Percentiles rank a stretch among this genome's conserved stretches.
These are phyloP conservation scores for Musa schizocarpa DNA, from an alignment of 176 grass and related monocot species.

Conservation along the genomic window DNA sequence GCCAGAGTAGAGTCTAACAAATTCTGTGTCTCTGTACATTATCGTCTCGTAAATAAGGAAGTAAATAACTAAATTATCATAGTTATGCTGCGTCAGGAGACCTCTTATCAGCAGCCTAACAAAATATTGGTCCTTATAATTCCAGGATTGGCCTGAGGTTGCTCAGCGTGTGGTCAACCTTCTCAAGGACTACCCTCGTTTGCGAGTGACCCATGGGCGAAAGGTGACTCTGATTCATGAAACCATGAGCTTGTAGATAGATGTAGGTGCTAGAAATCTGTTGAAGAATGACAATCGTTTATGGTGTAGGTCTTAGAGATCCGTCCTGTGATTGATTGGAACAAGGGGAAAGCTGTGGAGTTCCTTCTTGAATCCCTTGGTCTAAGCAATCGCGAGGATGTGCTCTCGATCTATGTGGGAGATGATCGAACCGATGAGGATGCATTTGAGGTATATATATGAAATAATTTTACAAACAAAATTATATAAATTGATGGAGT, in stretches of 20 bases:
- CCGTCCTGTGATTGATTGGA: slow-evolving; percentile 86
- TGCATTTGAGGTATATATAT: slow-evolving; percentile 67
- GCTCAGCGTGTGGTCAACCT: slow-evolving; percentile 41
- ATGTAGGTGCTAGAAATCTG: not conserved
- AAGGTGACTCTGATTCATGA: slow-evolving; percentile 36
- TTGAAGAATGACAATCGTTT: not conserved
- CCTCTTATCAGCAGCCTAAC: not conserved
- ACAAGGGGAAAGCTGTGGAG: slow-evolving; percentile 92
- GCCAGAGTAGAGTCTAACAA: slow-evolving; percentile 83
- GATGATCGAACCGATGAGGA: slow-evolving; percentile 93
- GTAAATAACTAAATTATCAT: slow-evolving; percentile 18
- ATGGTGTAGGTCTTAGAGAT: slow-evolving; percentile 79
- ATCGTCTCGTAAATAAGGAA: slow-evolving; percentile 81
- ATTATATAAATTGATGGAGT: not conserved
- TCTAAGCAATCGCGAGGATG: slow-evolving; percentile 36
- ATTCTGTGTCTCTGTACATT: slow-evolving; percentile 87
- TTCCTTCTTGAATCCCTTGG: slow-evolving; percentile 75
- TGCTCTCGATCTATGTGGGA: slow-evolving; percentile 88
- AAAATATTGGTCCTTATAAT: slow-evolving; percentile 12
- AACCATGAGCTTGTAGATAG: too few relatives aligned
- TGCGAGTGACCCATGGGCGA: slow-evolving; percentile 73
- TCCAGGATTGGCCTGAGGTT: slow-evolving; percentile 58
- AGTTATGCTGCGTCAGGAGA: not conserved
- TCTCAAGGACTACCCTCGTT: slow-evolving; percentile 48
- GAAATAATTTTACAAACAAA: too few relatives aligned